These are phyloP conservation scores for Pseudotulostoma volvatum DNA, from an alignment of 495 filamentous ascomycete species.

Conservation along the genomic window DNA sequence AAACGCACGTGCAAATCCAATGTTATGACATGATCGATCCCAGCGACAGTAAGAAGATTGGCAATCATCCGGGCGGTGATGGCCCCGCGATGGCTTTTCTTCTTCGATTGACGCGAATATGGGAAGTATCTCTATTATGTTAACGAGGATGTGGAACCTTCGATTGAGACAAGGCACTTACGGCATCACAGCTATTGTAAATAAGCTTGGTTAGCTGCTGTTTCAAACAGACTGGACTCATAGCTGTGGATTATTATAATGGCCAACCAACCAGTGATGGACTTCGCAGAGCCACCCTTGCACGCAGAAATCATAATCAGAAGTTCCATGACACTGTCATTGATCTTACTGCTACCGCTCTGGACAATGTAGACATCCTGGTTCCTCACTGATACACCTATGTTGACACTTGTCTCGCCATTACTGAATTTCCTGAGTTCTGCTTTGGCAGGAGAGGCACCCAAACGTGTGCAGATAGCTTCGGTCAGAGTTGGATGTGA, in stretches of 20 bases:
- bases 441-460: constrained; percentile 47
- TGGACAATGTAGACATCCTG: constrained; percentile 99
- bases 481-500: constrained; percentile 55
- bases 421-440: constrained; percentile 59
- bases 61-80: constrained; percentile 96
- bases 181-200: constrained; percentile 70
- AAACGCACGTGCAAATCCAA: constrained; percentile 72
- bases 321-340: constrained; percentile 96
- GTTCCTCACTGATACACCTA: constrained; percentile 83
- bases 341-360: constrained; percentile 91
- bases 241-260: too few species aligned
- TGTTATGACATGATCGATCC: constrained; percentile 93
- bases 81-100: constrained; percentile 90
- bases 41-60: constrained; percentile 81
- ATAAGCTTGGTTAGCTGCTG: constrained; percentile 13
- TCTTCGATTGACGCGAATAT: constrained; percentile 97
- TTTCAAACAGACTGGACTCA: too few species aligned
- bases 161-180: constrained; percentile 29
- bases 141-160: constrained; percentile 25
- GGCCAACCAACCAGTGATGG: constrained; percentile 76
- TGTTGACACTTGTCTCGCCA: constrained; percentile 92
- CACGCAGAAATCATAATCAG: constrained; percentile 98
- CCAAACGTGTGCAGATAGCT: constrained; percentile 53
- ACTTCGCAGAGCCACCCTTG: constrained; percentile 93
- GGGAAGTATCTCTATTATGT: constrained; percentile 64